Base-by-base conservation (phyloP, 2,329 filamentous ascomycete genomes). In the Diaporthe longicolla region DNA sequence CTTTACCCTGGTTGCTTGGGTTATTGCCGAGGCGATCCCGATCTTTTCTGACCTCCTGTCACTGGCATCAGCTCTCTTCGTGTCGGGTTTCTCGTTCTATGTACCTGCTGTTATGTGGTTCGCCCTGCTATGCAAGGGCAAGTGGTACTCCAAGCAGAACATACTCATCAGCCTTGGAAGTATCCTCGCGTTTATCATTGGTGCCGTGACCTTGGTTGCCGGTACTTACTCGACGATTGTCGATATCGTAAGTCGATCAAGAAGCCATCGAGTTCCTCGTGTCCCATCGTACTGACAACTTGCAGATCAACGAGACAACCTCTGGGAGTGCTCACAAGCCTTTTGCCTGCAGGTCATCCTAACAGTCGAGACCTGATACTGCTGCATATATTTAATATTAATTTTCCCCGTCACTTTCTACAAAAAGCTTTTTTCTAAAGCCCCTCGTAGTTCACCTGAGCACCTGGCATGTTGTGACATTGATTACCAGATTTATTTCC, bases 21-120 rank as follows among this genome's bases (percentile, higher is more conserved):
- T 94, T 77, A 91, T 95, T 76, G 93, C 93, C 19, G 90, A 93
- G 79, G 89, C 91, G 0, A 92, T 95, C 57, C 93, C 93, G 2
- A 91, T 92, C 80, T 95, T 95, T 84, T 89, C 89, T 75, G 87
- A 92, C 65, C 84, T 95, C 55, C 83, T 95, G 19, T 85, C 86
- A 70, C 86, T 89, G 78, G 85, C 81, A 54, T 88, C 87, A 2
- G 83, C 86, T 1, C 84, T 89, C 43, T 88, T 89, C 79, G 82
- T 88, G 76, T 88, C 86, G 10, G 85, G 84, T 15, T 86, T 86
- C 78, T 80, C 78, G 35, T 82, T 82, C 61, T 82, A 82, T 76
- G 77, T 82, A 45, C 81, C 81, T 8, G 77, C 81, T 21, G 73
- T 78, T 17, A 81, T 82, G 78, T 82, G 80, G 79, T 82, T 81